Evolutionary conservation across 2,329 filamentous ascomycete genomes (phyloP).

Genomic region (Ophiocordyceps robertsii): DNA sequence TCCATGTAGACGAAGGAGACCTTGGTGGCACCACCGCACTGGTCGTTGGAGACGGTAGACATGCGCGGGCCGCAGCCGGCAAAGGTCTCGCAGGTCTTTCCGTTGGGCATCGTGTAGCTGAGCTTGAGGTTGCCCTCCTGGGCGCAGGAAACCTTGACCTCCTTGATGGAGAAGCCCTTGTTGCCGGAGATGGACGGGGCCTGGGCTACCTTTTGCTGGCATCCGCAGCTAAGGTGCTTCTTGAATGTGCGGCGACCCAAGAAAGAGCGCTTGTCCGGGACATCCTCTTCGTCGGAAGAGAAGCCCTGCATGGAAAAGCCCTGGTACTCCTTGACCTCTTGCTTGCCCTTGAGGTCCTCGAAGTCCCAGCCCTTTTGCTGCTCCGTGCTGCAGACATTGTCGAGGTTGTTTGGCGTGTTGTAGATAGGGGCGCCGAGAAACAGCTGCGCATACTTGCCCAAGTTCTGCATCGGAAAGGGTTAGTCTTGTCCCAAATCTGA

Average conservation of each 20-base stretch:
- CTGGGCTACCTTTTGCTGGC: conserved; percentile 26
- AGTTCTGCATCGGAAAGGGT: neutral
- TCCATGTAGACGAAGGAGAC: conserved; percentile 59
- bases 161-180: conserved; percentile 54
- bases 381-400: conserved; percentile 63
- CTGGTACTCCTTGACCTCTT: conserved; percentile 48
- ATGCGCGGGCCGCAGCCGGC: conserved; percentile 53
- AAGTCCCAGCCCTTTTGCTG: conserved; percentile 65
- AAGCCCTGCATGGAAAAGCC: conserved; percentile 63
- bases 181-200: conserved; percentile 44
- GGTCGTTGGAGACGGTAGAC: conserved; percentile 62
- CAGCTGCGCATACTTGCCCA: neutral
- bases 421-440: conserved; percentile 31
- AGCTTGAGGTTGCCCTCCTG: conserved; percentile 72
- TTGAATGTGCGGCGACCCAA: conserved; percentile 36
- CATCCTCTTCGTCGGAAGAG: conserved; percentile 28
- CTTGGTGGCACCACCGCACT: conserved; percentile 82
- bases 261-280: conserved; percentile 43
- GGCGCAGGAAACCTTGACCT: conserved; percentile 60
- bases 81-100: conserved; percentile 68
- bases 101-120: conserved; percentile 76
- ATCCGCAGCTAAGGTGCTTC: conserved; percentile 49
- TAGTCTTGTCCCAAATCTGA: neutral
- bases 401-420: conserved; percentile 54
- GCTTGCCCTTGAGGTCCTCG: conserved; percentile 35